Percentiles rank a stretch among this genome's conserved stretches.
Evolutionary conservation across 2,329 filamentous ascomycete genomes (phyloP).

Genomic region (Botryotinia narcissicola): DNA sequence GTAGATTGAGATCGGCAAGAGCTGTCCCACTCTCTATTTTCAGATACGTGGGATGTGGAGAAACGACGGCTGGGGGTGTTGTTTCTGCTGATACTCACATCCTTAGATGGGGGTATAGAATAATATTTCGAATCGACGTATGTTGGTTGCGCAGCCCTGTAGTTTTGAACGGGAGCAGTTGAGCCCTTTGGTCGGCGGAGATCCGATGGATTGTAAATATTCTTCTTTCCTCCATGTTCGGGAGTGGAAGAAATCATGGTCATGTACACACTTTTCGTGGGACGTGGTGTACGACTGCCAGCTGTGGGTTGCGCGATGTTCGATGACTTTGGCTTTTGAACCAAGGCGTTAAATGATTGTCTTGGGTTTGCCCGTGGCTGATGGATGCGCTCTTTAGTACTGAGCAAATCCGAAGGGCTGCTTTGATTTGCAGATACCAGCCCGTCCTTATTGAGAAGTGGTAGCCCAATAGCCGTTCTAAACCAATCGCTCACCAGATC

Average conservation of each 20-base stretch:
- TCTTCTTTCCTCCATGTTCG: not conserved
- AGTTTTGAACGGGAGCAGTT: too few relatives aligned
- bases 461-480: not conserved
- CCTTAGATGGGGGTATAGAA: too few relatives aligned
- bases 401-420: not conserved
- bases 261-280: not conserved
- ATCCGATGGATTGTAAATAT: not conserved
- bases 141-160: too few relatives aligned
- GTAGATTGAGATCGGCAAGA: not conserved
- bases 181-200: not conserved
- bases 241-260: not conserved
- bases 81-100: too few relatives aligned
- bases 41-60: not conserved
- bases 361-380: rapidly evolving
- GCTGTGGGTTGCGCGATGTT: not conserved
- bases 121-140: too few relatives aligned
- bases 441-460: not conserved
- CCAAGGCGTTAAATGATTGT: not conserved
- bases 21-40: not conserved
- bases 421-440: not conserved
- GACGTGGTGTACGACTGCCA: not conserved
- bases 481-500: not conserved
- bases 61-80: not conserved
- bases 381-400: not conserved
- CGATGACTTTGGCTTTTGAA: not conserved